Percentiles rank a stretch among this genome's conserved stretches.
Evolutionary conservation across 73 alveolate species (phyloP).

Genomic region (Symbiodinium pilosum): DNA sequence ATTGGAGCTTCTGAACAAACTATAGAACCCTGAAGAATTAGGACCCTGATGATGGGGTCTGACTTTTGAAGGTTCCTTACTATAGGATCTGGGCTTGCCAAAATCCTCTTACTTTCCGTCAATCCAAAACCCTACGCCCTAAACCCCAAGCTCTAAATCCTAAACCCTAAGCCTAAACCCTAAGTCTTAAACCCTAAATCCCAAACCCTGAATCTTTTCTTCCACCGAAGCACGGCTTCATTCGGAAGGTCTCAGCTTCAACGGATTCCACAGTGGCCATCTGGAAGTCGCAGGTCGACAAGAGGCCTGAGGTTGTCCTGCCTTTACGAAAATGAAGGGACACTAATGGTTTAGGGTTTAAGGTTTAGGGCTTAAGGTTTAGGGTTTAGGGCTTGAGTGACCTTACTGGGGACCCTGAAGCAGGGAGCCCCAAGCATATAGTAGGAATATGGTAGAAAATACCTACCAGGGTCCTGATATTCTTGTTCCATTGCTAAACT

Average conservation of each 20-base stretch:
- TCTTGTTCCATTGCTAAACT: too few relatives aligned
- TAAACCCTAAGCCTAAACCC: neutral
- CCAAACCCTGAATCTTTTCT: neutral
- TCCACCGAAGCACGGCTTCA: neutral
- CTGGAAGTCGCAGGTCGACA: conserved; percentile 41
- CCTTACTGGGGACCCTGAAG: too few relatives aligned
- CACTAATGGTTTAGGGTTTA: too few relatives aligned
- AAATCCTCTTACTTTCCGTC: neutral
- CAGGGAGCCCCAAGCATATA: too few relatives aligned
- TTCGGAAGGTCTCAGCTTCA: conserved; percentile 29
- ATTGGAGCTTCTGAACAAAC: too few relatives aligned
- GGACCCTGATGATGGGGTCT: too few relatives aligned
- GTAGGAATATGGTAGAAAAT: too few relatives aligned
- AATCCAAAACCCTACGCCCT: neutral
- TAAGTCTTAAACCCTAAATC: neutral
- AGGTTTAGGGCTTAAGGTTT: too few relatives aligned
- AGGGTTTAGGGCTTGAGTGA: too few relatives aligned
- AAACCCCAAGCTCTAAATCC: neutral
- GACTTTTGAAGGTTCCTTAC: too few relatives aligned
- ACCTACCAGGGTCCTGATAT: too few relatives aligned
- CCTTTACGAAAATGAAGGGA: too few relatives aligned
- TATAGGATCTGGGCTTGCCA: neutral
- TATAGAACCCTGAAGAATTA: neutral
- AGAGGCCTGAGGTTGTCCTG: neutral
- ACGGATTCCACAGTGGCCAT: conserved; percentile 71